Conservation (phyloP, 495 filamentous ascomycete species). For the Platismatia glauca region DNA sequence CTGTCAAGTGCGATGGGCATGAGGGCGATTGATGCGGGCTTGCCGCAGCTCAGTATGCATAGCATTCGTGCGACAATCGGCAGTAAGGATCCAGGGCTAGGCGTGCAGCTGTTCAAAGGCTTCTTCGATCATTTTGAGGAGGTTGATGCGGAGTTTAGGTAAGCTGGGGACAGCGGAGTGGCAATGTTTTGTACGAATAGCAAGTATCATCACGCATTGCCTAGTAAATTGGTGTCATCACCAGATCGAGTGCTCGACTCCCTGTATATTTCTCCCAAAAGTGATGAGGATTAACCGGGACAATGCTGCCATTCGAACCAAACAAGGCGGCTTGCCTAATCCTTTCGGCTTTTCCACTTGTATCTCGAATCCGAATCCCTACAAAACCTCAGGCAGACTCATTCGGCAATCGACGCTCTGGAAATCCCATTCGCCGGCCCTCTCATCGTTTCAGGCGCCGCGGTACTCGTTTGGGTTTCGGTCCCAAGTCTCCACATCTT, state of each 20-base stretch:
- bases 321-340: no score
- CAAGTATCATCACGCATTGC: neutral
- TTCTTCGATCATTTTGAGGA: slow-evolving; percentile 84
- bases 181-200: neutral
- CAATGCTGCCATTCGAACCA: neutral
- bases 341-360: no score
- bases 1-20: slow-evolving; percentile 71
- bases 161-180: neutral
- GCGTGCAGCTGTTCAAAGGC: slow-evolving; percentile 78
- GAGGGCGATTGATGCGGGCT: slow-evolving; percentile 78
- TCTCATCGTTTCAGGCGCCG: no score
- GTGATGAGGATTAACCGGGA: neutral
- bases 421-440: no score
- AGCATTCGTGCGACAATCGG: slow-evolving; percentile 87
- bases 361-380: no score
- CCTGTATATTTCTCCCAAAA: neutral
- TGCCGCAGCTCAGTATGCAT: slow-evolving; percentile 93
- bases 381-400: no score
- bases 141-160: slow-evolving; percentile 71
- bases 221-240: neutral
- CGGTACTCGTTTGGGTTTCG: no score
- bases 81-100: slow-evolving; percentile 75
- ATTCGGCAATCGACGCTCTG: no score
- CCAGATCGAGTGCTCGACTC: neutral
- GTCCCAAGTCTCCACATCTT: no score